A percentile compares a stretch with the other conserved stretches of the same genome.
Evolutionary conservation across 2,329 filamentous ascomycete genomes (phyloP).

Genomic region (Fusarium sp.): DNA sequence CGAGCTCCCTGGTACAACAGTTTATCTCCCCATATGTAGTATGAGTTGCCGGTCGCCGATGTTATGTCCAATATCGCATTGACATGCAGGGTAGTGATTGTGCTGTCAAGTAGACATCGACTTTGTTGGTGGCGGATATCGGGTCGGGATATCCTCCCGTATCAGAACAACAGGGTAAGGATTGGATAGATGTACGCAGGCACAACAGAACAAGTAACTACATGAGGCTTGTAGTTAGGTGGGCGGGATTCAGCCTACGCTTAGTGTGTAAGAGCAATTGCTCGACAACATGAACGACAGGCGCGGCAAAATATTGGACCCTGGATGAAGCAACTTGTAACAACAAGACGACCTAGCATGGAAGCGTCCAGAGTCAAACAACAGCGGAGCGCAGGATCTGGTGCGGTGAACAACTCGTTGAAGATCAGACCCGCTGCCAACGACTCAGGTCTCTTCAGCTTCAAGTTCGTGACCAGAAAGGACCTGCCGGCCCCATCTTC

Average conservation of each 20-base stretch:
- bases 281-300: conserved; percentile 32
- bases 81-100: conserved; percentile 17
- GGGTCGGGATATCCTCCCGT: conserved; percentile 3
- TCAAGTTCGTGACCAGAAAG: conserved; percentile 32
- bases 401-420: conserved; percentile 36
- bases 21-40: conserved; percentile 10
- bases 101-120: conserved; percentile 21
- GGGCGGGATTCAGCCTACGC: conserved; percentile 22
- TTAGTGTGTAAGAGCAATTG: conserved; percentile 12
- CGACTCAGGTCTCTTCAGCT: conserved; percentile 33
- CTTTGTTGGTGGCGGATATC: conserved; percentile 21
- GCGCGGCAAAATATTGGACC: conserved; percentile 26
- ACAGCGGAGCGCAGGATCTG: conserved; percentile 8
- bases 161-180: conserved; percentile 5
- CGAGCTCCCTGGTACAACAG: conserved; percentile 15
- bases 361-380: conserved; percentile 20
- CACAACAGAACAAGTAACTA: conserved; percentile 13
- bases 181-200: conserved; percentile 2
- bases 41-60: conserved; percentile 7
- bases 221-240: conserved; percentile 26
- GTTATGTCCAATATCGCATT: conserved; percentile 5
- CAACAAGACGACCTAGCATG: not conserved
- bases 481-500: conserved; percentile 27
- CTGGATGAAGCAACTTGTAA: conserved; percentile 16
- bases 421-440: conserved; percentile 25